Evolutionary conservation across 2,329 filamentous ascomycete species (phyloP), one percentile per base, ranked within the genome.

Genomic region (Cercospora sp.): DNA sequence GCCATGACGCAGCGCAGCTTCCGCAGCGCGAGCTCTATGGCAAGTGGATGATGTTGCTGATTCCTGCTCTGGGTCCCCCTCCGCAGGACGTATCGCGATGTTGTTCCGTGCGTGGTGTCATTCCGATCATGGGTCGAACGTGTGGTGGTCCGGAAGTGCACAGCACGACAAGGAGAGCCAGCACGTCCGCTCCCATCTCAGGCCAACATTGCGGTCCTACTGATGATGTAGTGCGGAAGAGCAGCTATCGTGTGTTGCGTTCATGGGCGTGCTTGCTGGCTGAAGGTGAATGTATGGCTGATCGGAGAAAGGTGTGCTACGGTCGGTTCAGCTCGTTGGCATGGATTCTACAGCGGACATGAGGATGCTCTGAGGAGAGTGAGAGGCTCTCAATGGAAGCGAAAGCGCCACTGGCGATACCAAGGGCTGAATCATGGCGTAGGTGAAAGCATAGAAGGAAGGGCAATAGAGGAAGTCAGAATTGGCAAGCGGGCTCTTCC

Each of bases 401-500:
- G 9, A 60, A 37, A 8, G 18, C 18, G 28, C 12, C 30, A 37
- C 3, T 16, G 10, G 34, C 12, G 16, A 24, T 32, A 8, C 34
- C 24, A 26, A 60, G 30, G 18, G 30, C 30, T 37, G 30, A 2
- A 24, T 7, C 30, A 34, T 60, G 9, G 21, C 57, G 57, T 40
- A 3, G n/a, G 5, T 32, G 57, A 5, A 8, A 2, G 34, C 30
- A 32, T 24, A 37, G 57, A 18, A 16, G 57, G 26, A 5, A 24
- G 26, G 45, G 45, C 5, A 58, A 21, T 18, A 34, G 32, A 60
- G n/a, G 57, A 60, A 30, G 57, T 60, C 30, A 37, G 34, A 60
- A 21, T 59, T 40, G 57, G 30, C 57, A 60, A 60, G 57, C 18
- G 30, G 26, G 57, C 57, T 60, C 57, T 60, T 60, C 57, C 57